phyloP scores from a whole-genome alignment of 1,284 basidiomycete species.

The Austroboletus novae-zelandiae region DNA sequence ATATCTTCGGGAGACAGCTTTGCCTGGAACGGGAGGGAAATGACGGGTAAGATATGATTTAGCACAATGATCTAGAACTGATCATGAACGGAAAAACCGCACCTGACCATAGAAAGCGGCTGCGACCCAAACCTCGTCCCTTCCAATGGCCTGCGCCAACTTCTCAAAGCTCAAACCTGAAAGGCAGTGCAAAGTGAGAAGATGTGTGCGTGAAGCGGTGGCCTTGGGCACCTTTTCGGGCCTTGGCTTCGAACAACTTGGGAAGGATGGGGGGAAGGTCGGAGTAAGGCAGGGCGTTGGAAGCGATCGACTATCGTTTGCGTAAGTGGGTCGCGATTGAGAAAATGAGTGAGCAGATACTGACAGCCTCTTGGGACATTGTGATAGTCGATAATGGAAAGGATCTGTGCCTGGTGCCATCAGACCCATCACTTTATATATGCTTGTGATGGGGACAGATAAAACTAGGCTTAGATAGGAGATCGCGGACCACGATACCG shows the following conservation, averaged over 20 bases:
- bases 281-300: constrained; percentile 46
- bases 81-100: constrained; percentile 13
- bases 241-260: constrained; percentile 65
- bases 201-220: neutral
- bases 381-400: constrained; percentile 14
- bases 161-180: constrained; percentile 71
- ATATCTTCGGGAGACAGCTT: constrained; percentile 66
- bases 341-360: constrained; percentile 16
- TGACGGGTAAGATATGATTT: neutral
- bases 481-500: neutral
- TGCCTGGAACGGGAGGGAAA: constrained; percentile 44
- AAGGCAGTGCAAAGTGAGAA: constrained; percentile 6
- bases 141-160: constrained; percentile 67
- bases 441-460: neutral
- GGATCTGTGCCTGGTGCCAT: neutral
- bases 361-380: constrained; percentile 39
- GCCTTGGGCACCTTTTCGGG: constrained; percentile 49
- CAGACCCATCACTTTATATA: constrained; percentile 10
- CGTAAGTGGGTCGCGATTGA: neutral
- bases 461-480: neutral
- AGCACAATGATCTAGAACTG: neutral
- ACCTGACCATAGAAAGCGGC: constrained; percentile 85
- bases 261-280: constrained; percentile 53
- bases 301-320: constrained; percentile 38
- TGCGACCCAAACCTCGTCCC: constrained; percentile 87